Evolutionary conservation across 2,329 filamentous ascomycete species (phyloP), one percentile per base, ranked within the genome.

Genomic region (Monilinia polystroma): DNA sequence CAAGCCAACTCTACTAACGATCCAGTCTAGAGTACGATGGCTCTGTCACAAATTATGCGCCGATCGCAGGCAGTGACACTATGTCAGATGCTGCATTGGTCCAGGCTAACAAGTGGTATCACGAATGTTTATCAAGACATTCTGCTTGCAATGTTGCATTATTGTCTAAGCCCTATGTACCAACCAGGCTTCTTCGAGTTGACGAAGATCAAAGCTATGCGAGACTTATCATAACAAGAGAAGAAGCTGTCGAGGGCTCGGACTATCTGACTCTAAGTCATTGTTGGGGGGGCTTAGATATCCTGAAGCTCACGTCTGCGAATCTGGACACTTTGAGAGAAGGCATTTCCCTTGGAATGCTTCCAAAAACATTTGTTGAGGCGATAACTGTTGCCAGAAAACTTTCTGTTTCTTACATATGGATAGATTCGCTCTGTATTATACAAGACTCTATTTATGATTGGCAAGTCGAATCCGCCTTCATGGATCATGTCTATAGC

Each of bases 351-450:
- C 32, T 63, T n/a, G 16, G 26, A 38, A n/a, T 23, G 16, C 32
- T 53, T 18, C 59, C 59, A 11, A 63, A 63, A 11, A 53, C 59
- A 5, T 63, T 63, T 16, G 26, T 41, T 26, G 59, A 63, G 16
- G 59, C 59, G 6, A 41, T 63, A 23, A 20, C 20, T n/a, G 35
- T 53, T 2, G 20, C 47, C 29, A 63, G 59, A 26, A 35, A 35
- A 4, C n/a, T 59, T 2, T 23, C 26, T 18, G 49, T 35, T 18
- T 11, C 57, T 18, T 59, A 49, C 26, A n/a, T 49, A 18, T 59
- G 57, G 57, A 59, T 59, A 47, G 56, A 59, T 18, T 59, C 56
- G 23, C 26, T 66, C 5, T 66, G 64, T 45, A 66, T 55, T n/a
- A 12, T 63, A 4, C 64, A 66, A 11, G 47, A 66, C 58, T 66